Base-by-base conservation (phyloP, 2,329 filamentous ascomycete species). In the Sporothrix pallida region DNA sequence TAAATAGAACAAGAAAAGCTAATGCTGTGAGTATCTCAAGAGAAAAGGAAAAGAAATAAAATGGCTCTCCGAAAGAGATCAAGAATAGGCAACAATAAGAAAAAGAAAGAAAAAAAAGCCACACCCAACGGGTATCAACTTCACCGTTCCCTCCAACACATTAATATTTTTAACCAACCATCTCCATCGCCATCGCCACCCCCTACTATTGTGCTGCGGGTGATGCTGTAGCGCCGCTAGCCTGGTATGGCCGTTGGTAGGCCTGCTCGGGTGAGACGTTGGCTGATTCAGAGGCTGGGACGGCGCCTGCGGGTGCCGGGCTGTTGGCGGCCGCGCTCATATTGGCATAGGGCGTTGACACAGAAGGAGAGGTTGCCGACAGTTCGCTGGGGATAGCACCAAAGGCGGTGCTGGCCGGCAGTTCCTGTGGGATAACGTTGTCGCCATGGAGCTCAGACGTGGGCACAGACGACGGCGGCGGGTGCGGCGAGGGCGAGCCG, bases 381-480 rank as follows among this genome's bases (percentile, higher is more conserved):
- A 72, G 70, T 26, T 72, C 70, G 52, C 62, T 58, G 3, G 63
- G 63, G 15, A 26, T 17, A 20, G 17, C 42, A 23, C 50, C 65
- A 54, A 52, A 52, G 46, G 65, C 48, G 46, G 20, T 15, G 60
- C 5, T 52, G 3, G 48, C 70, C 12, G 65, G 65, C 10, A 74
- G 71, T 58, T 74, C 73, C 23, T 73, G 71, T 9, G 70, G 52
- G 50, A 26, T 9, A 8, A 9, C 0, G 8, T 31, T 13, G 17
- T 65, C 56, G 37, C 70, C 65, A 17, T 70, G 65, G 46, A 74
- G 73, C 23, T 73, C 73, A 6, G 56, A 67, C 15, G 65, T 15
- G 15, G 70, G 54, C 12, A 23, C 23, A 0, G 70, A 54, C 15
- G 70, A 71, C 20, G 52, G 44, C 0, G 54, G 42, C 58, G 23